phyloP scores from a whole-genome alignment of 371 early-diverging fungal genomes.

The Gilbertella persicaria region DNA sequence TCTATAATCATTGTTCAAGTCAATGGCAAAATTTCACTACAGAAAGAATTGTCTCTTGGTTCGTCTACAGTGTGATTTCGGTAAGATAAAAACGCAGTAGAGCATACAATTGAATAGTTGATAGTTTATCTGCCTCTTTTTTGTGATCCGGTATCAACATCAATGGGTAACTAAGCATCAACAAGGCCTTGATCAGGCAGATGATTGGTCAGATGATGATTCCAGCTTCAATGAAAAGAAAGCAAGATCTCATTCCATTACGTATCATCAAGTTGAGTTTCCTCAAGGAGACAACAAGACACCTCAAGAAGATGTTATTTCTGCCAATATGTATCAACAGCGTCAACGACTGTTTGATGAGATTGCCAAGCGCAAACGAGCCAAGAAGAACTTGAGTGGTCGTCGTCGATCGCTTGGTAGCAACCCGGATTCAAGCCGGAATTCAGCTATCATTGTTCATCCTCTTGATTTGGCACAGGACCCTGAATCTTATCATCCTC shows the following conservation, averaged over 20 bases:
- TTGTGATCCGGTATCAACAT: constrained; percentile 8
- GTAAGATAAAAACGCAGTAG: constrained; percentile 17
- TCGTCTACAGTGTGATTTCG: constrained; percentile 15
- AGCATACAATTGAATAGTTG: too few relatives aligned
- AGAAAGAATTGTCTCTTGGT: constrained; percentile 25
- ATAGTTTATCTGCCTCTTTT: not conserved
- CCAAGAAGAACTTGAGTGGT: constrained; percentile 7
- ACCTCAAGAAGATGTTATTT: not conserved
- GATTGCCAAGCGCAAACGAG: constrained; percentile 28
- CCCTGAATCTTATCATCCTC: constrained; percentile 9
- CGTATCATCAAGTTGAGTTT: constrained; percentile 10
- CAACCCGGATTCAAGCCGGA: not conserved
- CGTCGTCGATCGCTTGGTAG: constrained; percentile 3
- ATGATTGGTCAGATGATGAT: constrained; percentile 17
- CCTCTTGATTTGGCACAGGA: constrained; percentile 25
- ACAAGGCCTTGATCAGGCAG: constrained; percentile 3
- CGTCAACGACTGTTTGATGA: constrained; percentile 28
- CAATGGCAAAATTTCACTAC: constrained; percentile 22
- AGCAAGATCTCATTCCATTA: not conserved
- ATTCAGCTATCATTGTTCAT: constrained; percentile 12
- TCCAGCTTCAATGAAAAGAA: not conserved
- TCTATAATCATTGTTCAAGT: constrained; percentile 3
- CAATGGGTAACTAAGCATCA: not conserved
- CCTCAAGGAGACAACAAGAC: not conserved
- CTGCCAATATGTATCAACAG: constrained; percentile 22